A percentile compares a stretch with the other conserved stretches of the same genome.
Evolutionary conservation across 768 basidiomycete genomes (phyloP).

Genomic region (Grammothele lineata): DNA sequence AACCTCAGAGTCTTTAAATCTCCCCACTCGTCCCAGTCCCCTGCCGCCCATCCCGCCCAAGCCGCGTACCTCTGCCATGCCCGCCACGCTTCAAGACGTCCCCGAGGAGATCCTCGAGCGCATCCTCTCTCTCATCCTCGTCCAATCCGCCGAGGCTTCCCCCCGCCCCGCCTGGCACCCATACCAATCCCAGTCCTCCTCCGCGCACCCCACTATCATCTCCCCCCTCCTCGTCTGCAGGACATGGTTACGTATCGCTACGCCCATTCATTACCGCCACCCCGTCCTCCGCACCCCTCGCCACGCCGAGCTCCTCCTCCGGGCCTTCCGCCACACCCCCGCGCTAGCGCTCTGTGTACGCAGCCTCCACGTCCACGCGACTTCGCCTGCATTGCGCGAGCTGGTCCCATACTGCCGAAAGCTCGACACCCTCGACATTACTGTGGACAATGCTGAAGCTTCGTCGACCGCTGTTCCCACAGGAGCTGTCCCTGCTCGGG

Average conservation of each 20-base stretch:
- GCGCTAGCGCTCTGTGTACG: constrained; percentile 38
- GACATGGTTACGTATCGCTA: constrained; percentile 50
- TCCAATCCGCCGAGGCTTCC: constrained; percentile 18
- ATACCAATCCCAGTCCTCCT: constrained; percentile 1
- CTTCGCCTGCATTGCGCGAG: constrained; percentile 37
- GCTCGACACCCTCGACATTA: constrained; percentile 38
- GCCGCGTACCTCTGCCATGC: constrained; percentile 6
- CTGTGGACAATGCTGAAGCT: constrained; percentile 23
- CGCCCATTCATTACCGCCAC: constrained; percentile 54
- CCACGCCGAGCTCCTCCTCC: constrained; percentile 36
- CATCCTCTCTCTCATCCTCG: constrained; percentile 34
- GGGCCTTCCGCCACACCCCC: constrained; percentile 35
- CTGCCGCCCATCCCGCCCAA: background rate
- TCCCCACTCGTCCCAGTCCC: background rate
- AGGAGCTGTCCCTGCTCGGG: background rate
- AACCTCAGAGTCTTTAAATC: constrained; percentile 6
- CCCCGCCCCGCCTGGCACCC: constrained; percentile 22
- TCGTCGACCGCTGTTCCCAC: background rate
- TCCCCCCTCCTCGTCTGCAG: constrained; percentile 49
- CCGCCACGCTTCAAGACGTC: constrained; percentile 25
- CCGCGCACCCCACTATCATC: constrained; percentile 20
- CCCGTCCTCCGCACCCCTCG: constrained; percentile 38
- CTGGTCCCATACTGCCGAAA: constrained; percentile 30
- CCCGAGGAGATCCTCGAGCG: constrained; percentile 45
- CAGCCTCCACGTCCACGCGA: constrained; percentile 36